Evolutionary conservation across 192 early-diverging fungal genomes (phyloP).

Genomic region (Coemansia sp.): DNA sequence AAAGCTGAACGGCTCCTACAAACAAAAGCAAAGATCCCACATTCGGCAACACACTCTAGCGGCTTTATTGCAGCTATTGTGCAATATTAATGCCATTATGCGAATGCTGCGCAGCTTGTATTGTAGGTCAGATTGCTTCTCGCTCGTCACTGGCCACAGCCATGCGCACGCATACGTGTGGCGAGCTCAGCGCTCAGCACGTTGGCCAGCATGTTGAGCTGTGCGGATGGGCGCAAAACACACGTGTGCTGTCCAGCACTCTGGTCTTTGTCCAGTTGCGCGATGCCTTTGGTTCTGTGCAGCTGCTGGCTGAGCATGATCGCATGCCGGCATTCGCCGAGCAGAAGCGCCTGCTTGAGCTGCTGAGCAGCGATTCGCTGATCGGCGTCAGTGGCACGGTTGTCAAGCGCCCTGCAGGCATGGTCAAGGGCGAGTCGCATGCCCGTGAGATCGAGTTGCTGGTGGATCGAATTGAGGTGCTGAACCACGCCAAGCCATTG

Average conservation of each 20-base stretch:
- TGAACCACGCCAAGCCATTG: slow-evolving; percentile 62
- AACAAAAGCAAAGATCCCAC: neutral
- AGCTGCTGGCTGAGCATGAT: slow-evolving; percentile 57
- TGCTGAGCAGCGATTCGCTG: slow-evolving; percentile 69
- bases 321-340: slow-evolving; percentile 50
- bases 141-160: slow-evolving; percentile 23
- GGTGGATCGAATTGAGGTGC: slow-evolving; percentile 57
- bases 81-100: neutral
- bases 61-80: slow-evolving; percentile 8
- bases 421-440: slow-evolving; percentile 19
- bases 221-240: slow-evolving; percentile 70
- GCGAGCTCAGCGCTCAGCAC: slow-evolving; percentile 61
- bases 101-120: slow-evolving; percentile 1
- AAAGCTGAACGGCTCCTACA: neutral
- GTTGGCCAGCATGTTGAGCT: slow-evolving; percentile 66
- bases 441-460: slow-evolving; percentile 75
- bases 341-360: slow-evolving; percentile 29
- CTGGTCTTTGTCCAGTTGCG: slow-evolving; percentile 77
- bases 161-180: slow-evolving; percentile 77
- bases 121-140: neutral
- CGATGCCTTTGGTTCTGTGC: slow-evolving; percentile 73
- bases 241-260: slow-evolving; percentile 67
- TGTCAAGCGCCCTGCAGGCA: slow-evolving; percentile 55
- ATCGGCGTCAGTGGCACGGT: slow-evolving; percentile 69
- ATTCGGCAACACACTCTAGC: neutral